Evolutionary conservation across 2,329 filamentous ascomycete species (phyloP), one percentile per base, ranked within the genome.

Genomic region (Stagonosporopsis chrysanthemi): DNA sequence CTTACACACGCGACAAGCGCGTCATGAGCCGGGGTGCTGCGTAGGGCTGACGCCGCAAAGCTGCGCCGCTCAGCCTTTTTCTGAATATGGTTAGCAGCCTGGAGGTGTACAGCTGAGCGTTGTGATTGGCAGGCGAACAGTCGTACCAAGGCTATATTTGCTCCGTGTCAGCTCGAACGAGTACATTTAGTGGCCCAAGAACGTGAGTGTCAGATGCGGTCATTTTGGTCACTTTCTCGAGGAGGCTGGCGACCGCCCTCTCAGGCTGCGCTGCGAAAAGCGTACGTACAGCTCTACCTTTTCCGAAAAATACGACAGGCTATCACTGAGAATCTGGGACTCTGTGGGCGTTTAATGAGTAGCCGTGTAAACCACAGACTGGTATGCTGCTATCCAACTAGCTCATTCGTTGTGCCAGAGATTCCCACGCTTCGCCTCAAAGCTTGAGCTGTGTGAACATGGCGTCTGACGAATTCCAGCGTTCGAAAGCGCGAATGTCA

Each of bases 1-100:
- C 50, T 50, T 36, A 51, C 62, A 72, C 61, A 53, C 69, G 69
- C 69, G 66, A 69, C 56, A 71, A 61, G 52, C 69, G 69, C 68
- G 63, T 26, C 24, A 31, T 35, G 42, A 55, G 43, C 50, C 38
- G 29, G 45, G 31, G 49, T 57, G 33, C 39, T 40, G 62, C 41
- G 51, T 69, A 70, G 65, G 66, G 67, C 69, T 71, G 69, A 68
- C 67, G 51, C 52, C 43, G 52, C 40, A 43, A 7, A 31, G 50
- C 58, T 64, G 58, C 62, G 62, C 55, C 61, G 56, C 54, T 62
- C 59, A 65, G 57, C 64, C 66, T 58, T 65, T 62, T 52, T 22
- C 66, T 53, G 11, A 15, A 55, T 31, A 2, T 2, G 52, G 61
- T 51, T 61, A 61, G 48, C 2, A 9, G 6, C 8, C 6, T 11